phyloP scores from a whole-genome alignment of 148 eudicot genomes.

The Euryodendron excelsum region DNA sequence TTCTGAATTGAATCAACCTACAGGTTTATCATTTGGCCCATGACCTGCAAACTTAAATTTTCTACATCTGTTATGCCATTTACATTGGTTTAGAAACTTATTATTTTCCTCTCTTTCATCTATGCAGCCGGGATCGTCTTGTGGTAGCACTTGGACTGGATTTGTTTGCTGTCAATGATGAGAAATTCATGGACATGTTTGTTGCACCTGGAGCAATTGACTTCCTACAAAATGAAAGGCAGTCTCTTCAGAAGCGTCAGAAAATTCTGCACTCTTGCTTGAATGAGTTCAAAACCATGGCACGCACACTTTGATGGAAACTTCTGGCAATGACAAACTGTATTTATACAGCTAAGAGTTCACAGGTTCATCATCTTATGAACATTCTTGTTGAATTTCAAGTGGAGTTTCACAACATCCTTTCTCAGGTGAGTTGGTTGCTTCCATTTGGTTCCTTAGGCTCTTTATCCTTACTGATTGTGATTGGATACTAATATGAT shows the following conservation, averaged over 20 bases:
- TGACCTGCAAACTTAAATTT: neutral
- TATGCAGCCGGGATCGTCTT: slow-evolving; percentile 73
- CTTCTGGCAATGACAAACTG: neutral
- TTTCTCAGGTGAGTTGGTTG: slow-evolving; percentile 13
- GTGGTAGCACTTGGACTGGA: slow-evolving; percentile 79
- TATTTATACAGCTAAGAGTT: neutral
- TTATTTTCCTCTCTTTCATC: neutral
- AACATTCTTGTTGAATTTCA: neutral
- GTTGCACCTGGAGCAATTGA: slow-evolving; percentile 95
- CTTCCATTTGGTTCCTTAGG: neutral
- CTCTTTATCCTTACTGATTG: neutral
- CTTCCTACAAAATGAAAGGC: slow-evolving; percentile 62
- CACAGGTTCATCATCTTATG: neutral
- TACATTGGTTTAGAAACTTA: slow-evolving; percentile 6
- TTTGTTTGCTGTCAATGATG: slow-evolving; percentile 84
- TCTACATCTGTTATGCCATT: neutral
- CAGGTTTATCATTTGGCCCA: neutral
- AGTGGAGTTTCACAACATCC: neutral
- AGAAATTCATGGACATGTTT: slow-evolving; percentile 97
- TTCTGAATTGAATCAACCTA: neutral
- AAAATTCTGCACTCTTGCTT: slow-evolving; percentile 83
- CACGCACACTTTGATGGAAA: slow-evolving; percentile 55
- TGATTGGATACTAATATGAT: slow-evolving; percentile 6
- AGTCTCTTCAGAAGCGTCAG: slow-evolving; percentile 86
- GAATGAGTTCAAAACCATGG: slow-evolving; percentile 80